phyloP scores from a whole-genome alignment of 2,329 filamentous ascomycete genomes.

The Curvularia verruculosa region DNA sequence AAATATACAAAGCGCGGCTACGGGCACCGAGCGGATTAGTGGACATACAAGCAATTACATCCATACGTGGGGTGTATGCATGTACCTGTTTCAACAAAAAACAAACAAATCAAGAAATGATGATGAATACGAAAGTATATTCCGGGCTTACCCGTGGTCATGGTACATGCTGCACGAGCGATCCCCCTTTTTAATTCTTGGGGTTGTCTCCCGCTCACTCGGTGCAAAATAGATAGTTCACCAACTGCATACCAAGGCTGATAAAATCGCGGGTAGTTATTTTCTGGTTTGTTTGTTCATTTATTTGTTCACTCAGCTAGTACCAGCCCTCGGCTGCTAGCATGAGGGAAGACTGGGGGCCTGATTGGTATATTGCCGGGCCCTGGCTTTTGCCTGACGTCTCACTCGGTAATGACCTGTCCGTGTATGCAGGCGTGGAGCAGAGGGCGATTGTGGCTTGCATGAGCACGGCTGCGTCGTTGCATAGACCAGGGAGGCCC shows the following conservation, averaged over 20 bases:
- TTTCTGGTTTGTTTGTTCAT: neutral
- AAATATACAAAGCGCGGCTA: neutral
- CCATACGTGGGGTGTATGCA: neutral
- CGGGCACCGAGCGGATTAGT: neutral
- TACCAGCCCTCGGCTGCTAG: neutral
- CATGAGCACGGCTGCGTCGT: slow-evolving; percentile 1
- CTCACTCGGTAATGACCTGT: neutral
- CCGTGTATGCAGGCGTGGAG: neutral
- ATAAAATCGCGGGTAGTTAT: neutral
- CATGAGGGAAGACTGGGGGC: neutral
- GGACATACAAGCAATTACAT: neutral
- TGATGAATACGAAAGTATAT: neutral
- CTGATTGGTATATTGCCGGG: neutral
- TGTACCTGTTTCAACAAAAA: neutral
- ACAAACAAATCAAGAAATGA: neutral
- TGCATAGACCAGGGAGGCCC: neutral
- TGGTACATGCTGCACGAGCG: neutral
- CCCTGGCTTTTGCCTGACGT: neutral
- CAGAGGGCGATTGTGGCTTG: neutral
- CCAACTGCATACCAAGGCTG: neutral
- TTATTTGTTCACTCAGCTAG: neutral
- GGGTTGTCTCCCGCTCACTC: neutral
- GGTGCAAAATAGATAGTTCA: neutral
- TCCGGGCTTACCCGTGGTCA: neutral
- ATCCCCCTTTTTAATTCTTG: neutral